phyloP scores from a whole-genome alignment of 2,329 filamentous ascomycete genomes.

The Trichoderma koningii region DNA sequence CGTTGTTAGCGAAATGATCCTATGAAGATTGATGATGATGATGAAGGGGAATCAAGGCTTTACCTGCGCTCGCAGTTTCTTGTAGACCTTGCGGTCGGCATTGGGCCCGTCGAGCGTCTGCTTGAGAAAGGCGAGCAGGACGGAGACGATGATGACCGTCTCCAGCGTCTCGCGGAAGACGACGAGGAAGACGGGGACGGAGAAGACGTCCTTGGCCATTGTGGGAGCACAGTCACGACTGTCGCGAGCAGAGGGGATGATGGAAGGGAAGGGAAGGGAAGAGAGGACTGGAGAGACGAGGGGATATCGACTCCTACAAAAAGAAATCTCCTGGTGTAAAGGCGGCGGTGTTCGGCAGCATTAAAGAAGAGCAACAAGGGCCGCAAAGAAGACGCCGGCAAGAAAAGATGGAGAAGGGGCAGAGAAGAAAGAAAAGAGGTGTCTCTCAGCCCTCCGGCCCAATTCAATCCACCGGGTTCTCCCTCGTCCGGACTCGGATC shows the following conservation, averaged over 20 bases:
- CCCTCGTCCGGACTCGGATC: conserved; percentile 17
- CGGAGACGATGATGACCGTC: conserved; percentile 80
- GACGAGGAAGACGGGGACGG: conserved; percentile 84
- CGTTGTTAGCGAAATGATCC: not conserved
- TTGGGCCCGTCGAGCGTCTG: conserved; percentile 70
- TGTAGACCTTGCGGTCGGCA: conserved; percentile 64
- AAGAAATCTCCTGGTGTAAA: not conserved
- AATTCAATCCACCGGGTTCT: conserved; percentile 13
- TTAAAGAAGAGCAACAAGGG: not conserved
- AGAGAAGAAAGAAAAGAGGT: not conserved
- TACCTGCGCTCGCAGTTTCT: conserved; percentile 67
- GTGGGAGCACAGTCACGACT: conserved; percentile 24
- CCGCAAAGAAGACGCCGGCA: too few relatives aligned
- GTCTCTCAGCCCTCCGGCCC: not conserved
- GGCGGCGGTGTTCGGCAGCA: conserved; percentile 10
- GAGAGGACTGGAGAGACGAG: not conserved
- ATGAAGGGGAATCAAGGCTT: not conserved
- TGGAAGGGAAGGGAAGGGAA: not conserved
- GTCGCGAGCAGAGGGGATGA: not conserved
- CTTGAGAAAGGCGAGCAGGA: conserved; percentile 83
- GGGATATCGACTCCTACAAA: conserved; percentile 15
- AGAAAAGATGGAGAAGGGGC: too few relatives aligned
- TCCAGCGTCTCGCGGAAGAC: conserved; percentile 85
- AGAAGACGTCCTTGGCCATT: conserved; percentile 71
- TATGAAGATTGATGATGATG: not conserved